Evolutionary conservation across 179 eudicot genomes (phyloP).

Genomic region (Silene noctiflora): DNA sequence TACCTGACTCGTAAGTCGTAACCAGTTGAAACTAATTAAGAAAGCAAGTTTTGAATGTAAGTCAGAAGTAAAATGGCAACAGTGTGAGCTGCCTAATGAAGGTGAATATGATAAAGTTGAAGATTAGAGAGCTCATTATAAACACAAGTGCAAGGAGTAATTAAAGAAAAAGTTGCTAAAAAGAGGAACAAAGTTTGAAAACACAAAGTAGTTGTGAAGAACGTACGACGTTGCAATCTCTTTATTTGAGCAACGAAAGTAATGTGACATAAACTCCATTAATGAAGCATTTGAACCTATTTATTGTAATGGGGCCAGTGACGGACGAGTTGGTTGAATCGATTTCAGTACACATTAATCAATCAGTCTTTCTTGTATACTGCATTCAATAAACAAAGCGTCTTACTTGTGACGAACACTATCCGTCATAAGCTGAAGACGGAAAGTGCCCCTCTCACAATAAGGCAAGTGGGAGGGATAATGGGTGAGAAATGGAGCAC

Average conservation of each 20-base stretch:
- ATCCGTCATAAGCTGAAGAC: no score
- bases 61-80: not conserved
- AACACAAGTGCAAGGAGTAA: not conserved
- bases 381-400: no score
- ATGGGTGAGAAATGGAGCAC: no score
- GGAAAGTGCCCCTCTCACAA: no score
- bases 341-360: not conserved
- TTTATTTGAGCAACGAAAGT: not conserved
- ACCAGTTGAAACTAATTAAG: not conserved
- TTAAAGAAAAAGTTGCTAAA: not conserved
- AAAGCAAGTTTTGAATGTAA: not conserved
- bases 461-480: no score
- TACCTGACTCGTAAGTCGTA: not conserved
- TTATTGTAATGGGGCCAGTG: not conserved
- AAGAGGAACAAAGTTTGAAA: not conserved
- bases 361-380: no score
- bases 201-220: not conserved
- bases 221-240: not conserved
- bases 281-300: not conserved
- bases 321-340: not conserved
- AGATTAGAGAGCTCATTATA: not conserved
- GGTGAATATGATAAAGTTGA: not conserved
- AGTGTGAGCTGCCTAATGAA: constrained; percentile 8
- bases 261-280: not conserved
- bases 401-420: no score